Percentiles rank a stretch among this genome's conserved stretches.
phyloP scores from a whole-genome alignment of 1,284 basidiomycete genomes.

The Malassezia brasiliensis region DNA sequence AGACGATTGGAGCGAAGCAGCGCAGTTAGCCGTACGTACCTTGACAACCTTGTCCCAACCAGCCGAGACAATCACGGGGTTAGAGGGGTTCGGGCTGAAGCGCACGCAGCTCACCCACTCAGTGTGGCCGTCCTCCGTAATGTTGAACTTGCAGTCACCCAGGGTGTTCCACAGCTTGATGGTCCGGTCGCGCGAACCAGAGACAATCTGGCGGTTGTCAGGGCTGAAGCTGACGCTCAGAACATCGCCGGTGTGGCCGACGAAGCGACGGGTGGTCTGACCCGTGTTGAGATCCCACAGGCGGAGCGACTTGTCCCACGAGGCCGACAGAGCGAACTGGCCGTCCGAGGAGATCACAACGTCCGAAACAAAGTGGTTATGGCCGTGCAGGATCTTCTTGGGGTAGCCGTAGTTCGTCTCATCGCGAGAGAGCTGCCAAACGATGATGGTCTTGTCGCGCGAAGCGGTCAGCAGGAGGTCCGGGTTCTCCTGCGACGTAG shows the following conservation, averaged over 20 bases:
- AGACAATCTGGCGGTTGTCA: constrained; percentile 72
- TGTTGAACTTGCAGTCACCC: constrained; percentile 99
- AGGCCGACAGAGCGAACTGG: constrained; percentile 97
- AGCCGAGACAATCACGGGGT: constrained; percentile 96
- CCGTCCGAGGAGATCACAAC: constrained; percentile 82
- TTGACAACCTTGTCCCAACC: constrained; percentile 99
- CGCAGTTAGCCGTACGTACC: constrained; percentile 56
- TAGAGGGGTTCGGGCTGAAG: constrained; percentile 95
- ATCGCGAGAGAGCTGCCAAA: constrained; percentile 96
- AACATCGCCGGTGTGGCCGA: constrained; percentile 96
- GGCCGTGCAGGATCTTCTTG: constrained; percentile 92
- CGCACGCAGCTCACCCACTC: constrained; percentile 91
- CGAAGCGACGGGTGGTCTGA: constrained; percentile 60
- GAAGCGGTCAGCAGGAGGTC: constrained; percentile 95
- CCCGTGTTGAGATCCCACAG: constrained; percentile 64
- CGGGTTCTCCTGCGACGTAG: constrained; percentile 90
- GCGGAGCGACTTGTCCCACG: constrained; percentile 99
- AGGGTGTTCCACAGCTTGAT: constrained; percentile 99
- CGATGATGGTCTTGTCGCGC: constrained; percentile 99
- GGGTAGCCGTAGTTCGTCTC: constrained; percentile 54
- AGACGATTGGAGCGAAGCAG: constrained; percentile 6
- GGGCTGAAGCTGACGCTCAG: constrained; percentile 57
- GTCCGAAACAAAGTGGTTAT: constrained; percentile 99
- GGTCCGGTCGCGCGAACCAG: constrained; percentile 83
- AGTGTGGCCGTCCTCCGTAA: constrained; percentile 84